Evolutionary conservation across 257 asterid species (phyloP), one percentile per base, ranked within the genome.

Genomic region (Solanum peruvianum): DNA sequence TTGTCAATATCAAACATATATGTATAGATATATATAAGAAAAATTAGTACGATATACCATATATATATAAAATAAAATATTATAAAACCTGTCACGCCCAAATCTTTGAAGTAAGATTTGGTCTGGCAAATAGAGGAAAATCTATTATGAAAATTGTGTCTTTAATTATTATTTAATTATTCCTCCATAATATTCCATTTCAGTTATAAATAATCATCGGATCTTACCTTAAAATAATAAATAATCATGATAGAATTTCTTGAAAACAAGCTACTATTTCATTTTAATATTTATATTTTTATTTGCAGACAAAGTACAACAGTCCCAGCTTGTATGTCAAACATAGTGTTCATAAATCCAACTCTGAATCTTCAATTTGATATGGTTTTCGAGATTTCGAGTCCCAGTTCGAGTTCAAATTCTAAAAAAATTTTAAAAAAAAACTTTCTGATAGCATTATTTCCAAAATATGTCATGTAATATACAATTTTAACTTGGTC

Each of bases 151-250:
- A 89, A 71, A 81, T 87, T 88, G 87, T 92, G 92, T 41, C 58
- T 88, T 25, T 69, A 85, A 84, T 87, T 89, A 89, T 91, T 84
- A 90, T 77, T 84, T 89, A 89, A 89, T 88, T 89, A 90, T 88
- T 69, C 89, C 35, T 64, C 29, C 84, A 85, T 82, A 76, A 64
- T 82, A 49, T 37, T 80, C 31, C 5, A 5, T 77, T 20, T 86
- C 29, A 29, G 37, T 84, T 84, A 47, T 58, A 27, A 85, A 75
- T 90, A 89, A 82, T 89, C 85, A 72, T 77, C 37, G 41, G 85
- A 92, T 91, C 93, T 70, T 67, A 85, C 92, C 91, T 92, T 35
- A 91, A 90, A 90, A 86, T 86, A 91, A 87, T 90, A 91, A 39
- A 88, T 66, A 88, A 85, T 87, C 90, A 89, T 85, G 86, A 81